Base-by-base conservation (phyloP, 2,329 filamentous ascomycete species). In the Didymella exigua region DNA sequence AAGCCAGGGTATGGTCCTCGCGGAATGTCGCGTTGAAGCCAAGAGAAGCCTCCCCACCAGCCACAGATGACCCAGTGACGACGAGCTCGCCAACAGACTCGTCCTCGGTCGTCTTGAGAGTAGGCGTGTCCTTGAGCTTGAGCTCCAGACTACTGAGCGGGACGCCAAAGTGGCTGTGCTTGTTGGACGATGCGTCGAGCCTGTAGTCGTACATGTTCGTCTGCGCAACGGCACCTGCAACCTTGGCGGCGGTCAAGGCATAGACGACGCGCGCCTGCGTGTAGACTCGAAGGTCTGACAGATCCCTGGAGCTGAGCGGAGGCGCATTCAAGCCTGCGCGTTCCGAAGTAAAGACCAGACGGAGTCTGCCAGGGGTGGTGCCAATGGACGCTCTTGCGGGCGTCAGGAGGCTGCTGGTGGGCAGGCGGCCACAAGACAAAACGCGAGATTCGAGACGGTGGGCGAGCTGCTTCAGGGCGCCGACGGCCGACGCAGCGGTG, bases 141-240 rank as follows among this genome's bases (percentile, higher is more conserved):
- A 97, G 74, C 77, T 98, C 93, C 1, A 93, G 83, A 64, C 86
- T 89, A 60, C 89, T 90, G 34, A 95, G 71, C 2, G 93, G 93
- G 9, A 89, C 81, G 3, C 95, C 95, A 69, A 98, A 96, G 73
- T 96, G 92, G 54, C 76, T 80, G 40, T 78, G 76, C 38, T 78
- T 75, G 47, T 65, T 70, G 60, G 60, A 71, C 6, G 62, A 46
- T 37, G 75, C 71, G 34, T 75, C 31, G 75, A 81, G 62, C 43
- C 93, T 82, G 74, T 98, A 98, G 72, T 98, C 93, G 70, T 90
- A 96, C 33, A 93, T 82, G 58, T 90, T 87, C 7, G 90, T 96
- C 77, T 98, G 93, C 1, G 89, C 81, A n/a, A 96, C 85, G 0
- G 93, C 89, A 31, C 95, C 95, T 2, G 93, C 93, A n/a, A 98